Evolutionary conservation across 2,329 filamentous ascomycete species (phyloP).

Genomic region (Fusarium sp.): DNA sequence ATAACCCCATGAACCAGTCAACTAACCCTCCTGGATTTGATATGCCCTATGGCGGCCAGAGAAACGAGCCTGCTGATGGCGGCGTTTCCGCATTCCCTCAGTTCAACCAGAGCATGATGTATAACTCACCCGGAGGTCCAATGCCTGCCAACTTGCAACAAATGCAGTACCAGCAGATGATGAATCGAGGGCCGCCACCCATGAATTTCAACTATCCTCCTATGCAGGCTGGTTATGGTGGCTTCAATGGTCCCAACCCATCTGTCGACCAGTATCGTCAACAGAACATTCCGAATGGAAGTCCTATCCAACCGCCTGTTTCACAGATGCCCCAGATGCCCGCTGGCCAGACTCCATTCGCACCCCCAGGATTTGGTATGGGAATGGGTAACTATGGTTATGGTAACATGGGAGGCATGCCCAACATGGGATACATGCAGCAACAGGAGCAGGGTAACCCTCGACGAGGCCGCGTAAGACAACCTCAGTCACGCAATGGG

Average conservation of each 20-base stretch:
- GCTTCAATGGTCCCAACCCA: slow-evolving; percentile 60
- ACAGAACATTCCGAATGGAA: slow-evolving; percentile 61
- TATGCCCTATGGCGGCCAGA: slow-evolving; percentile 61
- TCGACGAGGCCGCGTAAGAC: slow-evolving; percentile 68
- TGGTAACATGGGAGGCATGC: slow-evolving; percentile 57
- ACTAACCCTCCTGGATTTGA: slow-evolving; percentile 59
- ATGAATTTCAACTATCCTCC: slow-evolving; percentile 67
- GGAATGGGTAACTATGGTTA: slow-evolving; percentile 59
- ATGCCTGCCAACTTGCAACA: slow-evolving; percentile 63
- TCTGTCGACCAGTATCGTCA: slow-evolving; percentile 67
- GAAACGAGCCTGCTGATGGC: slow-evolving; percentile 63
- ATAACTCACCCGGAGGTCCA: slow-evolving; percentile 56
- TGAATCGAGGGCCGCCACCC: slow-evolving; percentile 63
- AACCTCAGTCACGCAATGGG: slow-evolving; percentile 21
- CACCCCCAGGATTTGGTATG: slow-evolving; percentile 62
- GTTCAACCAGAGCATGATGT: slow-evolving; percentile 65
- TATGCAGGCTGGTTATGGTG: slow-evolving; percentile 66
- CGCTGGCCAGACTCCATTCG: slow-evolving; percentile 56
- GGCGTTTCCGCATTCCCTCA: slow-evolving; percentile 61
- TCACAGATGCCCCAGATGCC: slow-evolving; percentile 57
- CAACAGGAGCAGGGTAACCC: slow-evolving; percentile 67
- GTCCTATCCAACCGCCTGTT: slow-evolving; percentile 60
- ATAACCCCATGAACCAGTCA: slow-evolving; percentile 60
- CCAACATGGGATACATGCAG: slow-evolving; percentile 61
- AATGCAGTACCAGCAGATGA: slow-evolving; percentile 70